phyloP scores from a whole-genome alignment of 2,329 filamentous ascomycete species.

The Clonostachys sp. region DNA sequence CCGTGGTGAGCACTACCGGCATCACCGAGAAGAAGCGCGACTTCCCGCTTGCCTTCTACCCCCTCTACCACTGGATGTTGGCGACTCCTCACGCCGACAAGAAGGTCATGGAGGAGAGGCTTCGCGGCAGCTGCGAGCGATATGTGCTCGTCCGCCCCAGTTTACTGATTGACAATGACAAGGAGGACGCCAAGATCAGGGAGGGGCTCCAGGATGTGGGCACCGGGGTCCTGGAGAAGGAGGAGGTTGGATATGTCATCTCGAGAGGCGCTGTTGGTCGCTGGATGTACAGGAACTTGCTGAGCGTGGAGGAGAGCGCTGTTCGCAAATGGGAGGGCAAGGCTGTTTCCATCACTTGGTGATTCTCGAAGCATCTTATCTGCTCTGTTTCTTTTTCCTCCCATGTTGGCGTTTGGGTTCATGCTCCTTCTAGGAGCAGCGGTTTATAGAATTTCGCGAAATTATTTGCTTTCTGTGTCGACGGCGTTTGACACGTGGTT shows the following conservation, averaged over 20 bases:
- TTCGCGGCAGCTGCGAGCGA: slow-evolving; percentile 11
- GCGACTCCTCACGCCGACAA: slow-evolving; percentile 35
- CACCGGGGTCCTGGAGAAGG: slow-evolving; percentile 20
- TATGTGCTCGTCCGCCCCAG: slow-evolving; percentile 25
- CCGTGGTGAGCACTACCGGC: slow-evolving; percentile 34
- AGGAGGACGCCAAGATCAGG: slow-evolving; percentile 12
- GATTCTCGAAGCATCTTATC: neutral
- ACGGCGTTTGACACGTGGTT: too few relatives aligned
- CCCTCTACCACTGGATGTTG: slow-evolving; percentile 31
- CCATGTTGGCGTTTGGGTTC: too few relatives aligned
- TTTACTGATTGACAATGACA: slow-evolving; percentile 16
- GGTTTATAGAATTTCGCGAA: too few relatives aligned
- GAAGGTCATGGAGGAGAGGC: slow-evolving; percentile 29
- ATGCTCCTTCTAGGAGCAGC: too few relatives aligned
- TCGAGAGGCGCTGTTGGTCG: slow-evolving; percentile 32
- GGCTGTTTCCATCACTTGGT: slow-evolving; percentile 3
- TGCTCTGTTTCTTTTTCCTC: too few relatives aligned
- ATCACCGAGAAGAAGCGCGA: slow-evolving; percentile 24
- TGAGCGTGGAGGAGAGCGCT: slow-evolving; percentile 8
- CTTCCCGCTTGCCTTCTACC: slow-evolving; percentile 27
- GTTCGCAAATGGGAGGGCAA: slow-evolving; percentile 4
- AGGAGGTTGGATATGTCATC: slow-evolving; percentile 33
- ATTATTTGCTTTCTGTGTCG: too few relatives aligned
- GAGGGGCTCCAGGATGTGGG: slow-evolving; percentile 23
- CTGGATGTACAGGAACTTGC: slow-evolving; percentile 32